Base-by-base conservation (phyloP, 108 stramenopile species). In the Licmophora abbreviata region DNA sequence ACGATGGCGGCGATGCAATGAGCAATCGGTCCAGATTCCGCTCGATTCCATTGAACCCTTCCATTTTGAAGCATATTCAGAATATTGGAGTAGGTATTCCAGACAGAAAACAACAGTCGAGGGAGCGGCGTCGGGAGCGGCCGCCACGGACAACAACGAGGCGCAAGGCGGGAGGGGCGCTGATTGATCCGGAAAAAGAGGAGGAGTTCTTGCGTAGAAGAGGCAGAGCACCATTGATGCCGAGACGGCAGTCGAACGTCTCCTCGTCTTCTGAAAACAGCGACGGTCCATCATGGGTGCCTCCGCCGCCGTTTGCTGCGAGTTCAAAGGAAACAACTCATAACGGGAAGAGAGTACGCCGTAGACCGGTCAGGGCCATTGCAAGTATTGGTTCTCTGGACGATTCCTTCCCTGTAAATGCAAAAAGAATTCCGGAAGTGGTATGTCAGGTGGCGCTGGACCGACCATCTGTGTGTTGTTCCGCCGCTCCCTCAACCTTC, bases 31-130 rank as follows among this genome's bases (percentile, higher is more conserved):
- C 58, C 25, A 50, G 53, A 27, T 71, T 71, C 33, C 38, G 48
- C 51, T 29, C 59, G 5, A 68, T 66, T 29, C 77, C 74, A 1
- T 59, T 81, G 4, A 44, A 81, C 33, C 72, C 84, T 6, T 70
- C 71, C 12, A 74, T 85, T 47, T 56, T 79, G 9, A 33, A 64
- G 17, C 65, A 85, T 44, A 85, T 85, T 29, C 44, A 76, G 44
- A 36, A 45, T 21, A 70, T 85, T 51, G 84, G 84, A 18, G 79
- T 85, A 0, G 84, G 83, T 5, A 66, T 74, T 31, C 58, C 43
- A 35, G 46, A 40, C 21, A 59, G 51, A 45, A 56, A 25, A 51
- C 18, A 20, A 23, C 32, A 26, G 28, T 48, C 28, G 27, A 15
- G 30, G 43, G 53, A 40, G 29, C 37, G 51, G 48, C 45, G 55